Base-by-base conservation (phyloP, 2,329 filamentous ascomycete species). In the Xylariales sp. region DNA sequence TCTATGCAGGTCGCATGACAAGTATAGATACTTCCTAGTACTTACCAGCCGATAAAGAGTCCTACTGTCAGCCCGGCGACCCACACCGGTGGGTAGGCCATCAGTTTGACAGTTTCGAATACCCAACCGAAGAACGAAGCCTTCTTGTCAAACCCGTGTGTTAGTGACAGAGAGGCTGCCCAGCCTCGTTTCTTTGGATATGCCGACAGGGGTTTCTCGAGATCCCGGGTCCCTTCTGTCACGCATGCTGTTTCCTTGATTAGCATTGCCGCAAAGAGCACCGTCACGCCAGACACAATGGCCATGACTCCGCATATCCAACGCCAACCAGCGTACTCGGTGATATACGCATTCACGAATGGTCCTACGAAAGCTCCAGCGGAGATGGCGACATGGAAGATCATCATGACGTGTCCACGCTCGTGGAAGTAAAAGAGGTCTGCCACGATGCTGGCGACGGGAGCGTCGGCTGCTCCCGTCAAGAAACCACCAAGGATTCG, bases 381-480 rank as follows among this genome's bases (percentile, higher is more conserved):
- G 9, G 31, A 32, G 10, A 32, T 32, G 16, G 31, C 31, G 9
- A 32, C 16, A 16, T 32, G 31, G 31, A 32, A 32, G 16, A 32
- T 18, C 16, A 32, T 32, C 31, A 32, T 32, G 16, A 14, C 31
- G 31, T 32, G 31, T 7, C 31, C 31, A 14, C 16, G 31, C 16
- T 32, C 31, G 31, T 32, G 31, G 31, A 32, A 32, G 16, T 32
- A 32, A 16, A 32, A 32, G 10, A 32, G 31, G 15, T 32, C 31
- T 7, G 16, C 31, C 15, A 16, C 11, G 7, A 32, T 14, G 15
- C 31, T 14, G 31, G 31, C 8, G 7, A 32, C 31, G 15, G 31
- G 31, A 7, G 31, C 31, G 15, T 32, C 31, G 9, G 31, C 8
- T 12, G 31, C 31, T 32, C 8, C 31, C 11, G 31, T 12, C 16